Base-by-base conservation (phyloP, 2,329 filamentous ascomycete genomes). In the Colletotrichum brevisporum region DNA sequence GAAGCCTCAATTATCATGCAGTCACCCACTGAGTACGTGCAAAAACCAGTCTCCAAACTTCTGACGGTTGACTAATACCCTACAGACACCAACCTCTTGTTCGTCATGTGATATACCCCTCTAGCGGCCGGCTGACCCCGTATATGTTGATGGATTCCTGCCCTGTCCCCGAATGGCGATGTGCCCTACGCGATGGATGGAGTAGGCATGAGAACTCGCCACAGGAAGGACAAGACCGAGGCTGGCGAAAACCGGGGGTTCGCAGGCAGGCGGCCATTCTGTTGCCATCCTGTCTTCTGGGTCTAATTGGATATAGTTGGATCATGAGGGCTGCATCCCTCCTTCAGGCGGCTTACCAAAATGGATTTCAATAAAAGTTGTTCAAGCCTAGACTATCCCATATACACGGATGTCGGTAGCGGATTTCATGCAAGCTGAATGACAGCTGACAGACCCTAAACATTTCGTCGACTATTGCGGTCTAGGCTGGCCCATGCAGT, bases 1-100 rank as follows among this genome's bases (percentile, higher is more conserved):
- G 84, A 97, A 97, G 85, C 96, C 96, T 67, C 96, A 99, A 85
- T 85, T 99, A 74, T 98, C 95, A 77, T 97, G 94, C 84, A 98
- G 95, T 82, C 96, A 99, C 81, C 96, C 96, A 64, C 85, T 99
- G 80, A 94, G 95, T 98, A 90, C 84, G 90, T 83, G 58, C 13
- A 36, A 10, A 36, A 36, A 36, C 4, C 9, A 10, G 31, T 36
- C 31, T 36, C 31, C 31, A 10, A 10, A 45, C 43, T 12, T 39
- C 12, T 6, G 6, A 5, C 15, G 26, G 43, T 18, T 21, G 16
- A 36, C 67, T 69, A 47, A 69, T 15, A 45, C 15, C 39, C 31
- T 31, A n/a, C 15, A 62, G 89, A 91, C 77, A 91, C 89, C 67
- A 88, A 89, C 76, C 78, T 91, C 54, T 80, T 89, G 73, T 91